A percentile compares a stretch with the other conserved stretches of the same genome.
phyloP scores from a whole-genome alignment of 257 asterid genomes.

The Henckelia pumila region DNA sequence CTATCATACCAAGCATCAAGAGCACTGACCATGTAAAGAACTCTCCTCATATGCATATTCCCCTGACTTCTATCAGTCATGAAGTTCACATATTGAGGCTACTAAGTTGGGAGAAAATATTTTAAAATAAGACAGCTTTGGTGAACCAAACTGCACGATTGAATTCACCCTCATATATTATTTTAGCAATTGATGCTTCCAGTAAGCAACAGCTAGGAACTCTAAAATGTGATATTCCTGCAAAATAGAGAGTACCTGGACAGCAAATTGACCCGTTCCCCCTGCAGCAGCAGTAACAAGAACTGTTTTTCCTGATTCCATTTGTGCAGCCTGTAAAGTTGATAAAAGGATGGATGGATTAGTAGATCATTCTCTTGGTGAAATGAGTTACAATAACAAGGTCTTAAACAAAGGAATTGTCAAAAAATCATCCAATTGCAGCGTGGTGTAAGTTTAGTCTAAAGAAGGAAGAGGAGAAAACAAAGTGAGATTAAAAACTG shows the following conservation, averaged over 20 bases:
- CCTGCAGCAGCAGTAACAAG: conserved; percentile 99
- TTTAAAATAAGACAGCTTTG: no score
- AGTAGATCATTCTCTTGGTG: conserved; percentile 16
- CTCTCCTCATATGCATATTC: conserved; percentile 9
- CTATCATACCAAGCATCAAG: conserved; percentile 6
- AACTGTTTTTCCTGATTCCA: conserved; percentile 82
- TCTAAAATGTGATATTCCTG: conserved; percentile 1
- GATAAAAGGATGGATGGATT: conserved; percentile 19
- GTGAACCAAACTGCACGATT: no score
- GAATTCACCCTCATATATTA: background rate
- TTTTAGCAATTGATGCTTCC: background rate
- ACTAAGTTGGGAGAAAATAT: background rate
- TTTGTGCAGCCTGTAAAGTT: conserved; percentile 69
- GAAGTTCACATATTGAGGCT: conserved; percentile 3
- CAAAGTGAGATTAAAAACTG: conserved; percentile 9
- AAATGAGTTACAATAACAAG: conserved; percentile 5
- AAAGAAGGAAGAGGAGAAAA: conserved; percentile 13
- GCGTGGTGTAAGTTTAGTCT: conserved; percentile 3
- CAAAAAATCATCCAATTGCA: conserved; percentile 15
- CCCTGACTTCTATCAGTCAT: background rate
- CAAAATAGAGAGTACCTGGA: conserved; percentile 60
- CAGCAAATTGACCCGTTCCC: conserved; percentile 98
- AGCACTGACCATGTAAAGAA: conserved; percentile 2
- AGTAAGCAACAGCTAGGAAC: conserved; percentile 17
- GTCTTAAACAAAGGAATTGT: conserved; percentile 10